These are phyloP conservation scores for Nicotiana knightiana DNA, from an alignment of 257 asterid genomes.

Conservation along the genomic window DNA sequence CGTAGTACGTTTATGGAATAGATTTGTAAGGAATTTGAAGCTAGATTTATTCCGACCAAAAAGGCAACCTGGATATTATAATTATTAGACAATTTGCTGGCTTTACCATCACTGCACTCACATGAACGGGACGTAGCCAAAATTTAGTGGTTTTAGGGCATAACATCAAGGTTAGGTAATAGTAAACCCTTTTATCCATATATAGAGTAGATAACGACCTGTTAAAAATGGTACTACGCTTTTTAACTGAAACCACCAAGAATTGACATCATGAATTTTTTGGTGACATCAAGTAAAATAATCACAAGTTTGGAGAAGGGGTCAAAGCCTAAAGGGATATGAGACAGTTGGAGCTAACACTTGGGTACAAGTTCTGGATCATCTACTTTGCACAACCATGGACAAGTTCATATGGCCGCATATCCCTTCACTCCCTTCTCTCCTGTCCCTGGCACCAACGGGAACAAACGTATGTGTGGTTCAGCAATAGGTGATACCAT, in stretches of 20 bases:
- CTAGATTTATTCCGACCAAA: background rate
- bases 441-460: background rate
- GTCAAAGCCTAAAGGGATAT: background rate
- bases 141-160: background rate
- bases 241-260: background rate
- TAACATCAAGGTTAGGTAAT: background rate
- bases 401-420: background rate
- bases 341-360: background rate
- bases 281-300: background rate
- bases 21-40: background rate
- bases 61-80: background rate
- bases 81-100: background rate
- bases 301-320: background rate
- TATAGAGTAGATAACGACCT: background rate
- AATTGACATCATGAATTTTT: background rate
- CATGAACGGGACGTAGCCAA: background rate
- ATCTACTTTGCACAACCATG: background rate
- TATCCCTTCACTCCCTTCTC: background rate
- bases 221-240: background rate
- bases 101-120: background rate
- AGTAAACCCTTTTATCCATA: background rate
- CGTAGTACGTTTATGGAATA: background rate
- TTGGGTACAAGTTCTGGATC: background rate
- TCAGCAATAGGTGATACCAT: background rate
- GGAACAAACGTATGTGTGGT: background rate